Evolutionary conservation across 192 early-diverging fungal genomes (phyloP).

Genomic region (Backusella australiensis): DNA sequence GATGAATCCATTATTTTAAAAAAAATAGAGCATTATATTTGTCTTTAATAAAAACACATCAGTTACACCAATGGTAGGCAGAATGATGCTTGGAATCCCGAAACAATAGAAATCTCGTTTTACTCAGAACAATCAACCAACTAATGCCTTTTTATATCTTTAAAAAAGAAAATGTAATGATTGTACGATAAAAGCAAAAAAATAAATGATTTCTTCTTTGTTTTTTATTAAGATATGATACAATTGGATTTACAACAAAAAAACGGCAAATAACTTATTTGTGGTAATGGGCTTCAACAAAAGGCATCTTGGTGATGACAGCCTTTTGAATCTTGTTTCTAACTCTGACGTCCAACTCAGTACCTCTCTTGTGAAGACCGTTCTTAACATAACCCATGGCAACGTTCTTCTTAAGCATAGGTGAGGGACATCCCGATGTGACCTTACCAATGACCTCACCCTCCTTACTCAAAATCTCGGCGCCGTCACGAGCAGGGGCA

Average conservation of each 20-base stretch:
- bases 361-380: slow-evolving; percentile 87
- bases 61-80: too few species aligned
- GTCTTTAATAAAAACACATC: too few species aligned
- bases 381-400: slow-evolving; percentile 95
- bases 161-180: too few species aligned
- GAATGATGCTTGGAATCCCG: too few species aligned
- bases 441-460: slow-evolving; percentile 76
- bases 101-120: too few species aligned
- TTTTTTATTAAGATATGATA: background rate
- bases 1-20: too few species aligned
- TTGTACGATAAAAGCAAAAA: too few species aligned
- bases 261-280: slow-evolving; percentile 35
- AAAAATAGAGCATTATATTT: too few species aligned
- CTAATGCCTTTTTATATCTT: too few species aligned
- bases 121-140: too few species aligned
- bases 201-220: too few species aligned
- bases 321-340: slow-evolving; percentile 84
- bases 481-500: slow-evolving; percentile 84
- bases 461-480: slow-evolving; percentile 63
- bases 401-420: slow-evolving; percentile 91
- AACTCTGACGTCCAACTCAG: slow-evolving; percentile 89
- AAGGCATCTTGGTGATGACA: slow-evolving; percentile 91
- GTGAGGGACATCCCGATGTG: slow-evolving; percentile 90
- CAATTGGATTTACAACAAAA: background rate
- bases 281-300: slow-evolving; percentile 82